phyloP scores from a whole-genome alignment of 2,329 filamentous ascomycete genomes.

The Purpureocillium takamizusanense region DNA sequence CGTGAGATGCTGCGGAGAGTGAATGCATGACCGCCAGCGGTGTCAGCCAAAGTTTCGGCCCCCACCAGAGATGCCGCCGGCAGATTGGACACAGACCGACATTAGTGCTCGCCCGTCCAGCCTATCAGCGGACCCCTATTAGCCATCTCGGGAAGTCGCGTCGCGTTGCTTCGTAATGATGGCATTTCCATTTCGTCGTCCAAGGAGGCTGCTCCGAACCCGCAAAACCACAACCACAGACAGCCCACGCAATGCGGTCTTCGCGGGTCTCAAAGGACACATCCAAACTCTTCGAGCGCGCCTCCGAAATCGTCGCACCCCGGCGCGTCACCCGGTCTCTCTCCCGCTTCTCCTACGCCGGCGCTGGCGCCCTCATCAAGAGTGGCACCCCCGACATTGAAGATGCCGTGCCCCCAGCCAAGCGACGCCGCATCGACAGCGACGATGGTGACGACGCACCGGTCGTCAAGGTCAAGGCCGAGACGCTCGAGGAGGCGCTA shows the following conservation, averaged over 20 bases:
- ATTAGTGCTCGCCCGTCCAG: background rate
- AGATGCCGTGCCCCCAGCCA: conserved; percentile 33
- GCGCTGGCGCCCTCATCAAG: conserved; percentile 14
- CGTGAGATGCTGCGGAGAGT: too few species aligned
- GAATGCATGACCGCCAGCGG: too few species aligned
- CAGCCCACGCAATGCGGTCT: conserved; percentile 42
- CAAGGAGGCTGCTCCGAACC: background rate
- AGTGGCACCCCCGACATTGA: conserved; percentile 40
- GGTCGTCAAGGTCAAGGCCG: conserved; percentile 26
- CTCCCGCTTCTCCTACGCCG: conserved; percentile 34
- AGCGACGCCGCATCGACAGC: conserved; percentile 17
- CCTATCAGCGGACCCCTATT: conserved; percentile 2
- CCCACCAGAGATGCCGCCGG: too few species aligned
- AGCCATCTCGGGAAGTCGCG: conserved; percentile 1
- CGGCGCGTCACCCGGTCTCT: conserved; percentile 41
- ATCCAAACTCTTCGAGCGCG: conserved; percentile 39
- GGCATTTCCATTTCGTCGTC: background rate
- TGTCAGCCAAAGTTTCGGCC: too few species aligned
- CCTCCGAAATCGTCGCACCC: conserved; percentile 17
- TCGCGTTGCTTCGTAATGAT: too few species aligned
- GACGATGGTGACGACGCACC: conserved; percentile 7
- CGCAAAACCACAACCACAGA: background rate
- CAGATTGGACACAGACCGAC: too few species aligned
- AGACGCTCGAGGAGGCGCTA: conserved; percentile 20
- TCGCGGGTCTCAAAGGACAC: conserved; percentile 51